Base-by-base conservation (phyloP, 345 rosid genomes). In the Limnanthes douglasii region DNA sequence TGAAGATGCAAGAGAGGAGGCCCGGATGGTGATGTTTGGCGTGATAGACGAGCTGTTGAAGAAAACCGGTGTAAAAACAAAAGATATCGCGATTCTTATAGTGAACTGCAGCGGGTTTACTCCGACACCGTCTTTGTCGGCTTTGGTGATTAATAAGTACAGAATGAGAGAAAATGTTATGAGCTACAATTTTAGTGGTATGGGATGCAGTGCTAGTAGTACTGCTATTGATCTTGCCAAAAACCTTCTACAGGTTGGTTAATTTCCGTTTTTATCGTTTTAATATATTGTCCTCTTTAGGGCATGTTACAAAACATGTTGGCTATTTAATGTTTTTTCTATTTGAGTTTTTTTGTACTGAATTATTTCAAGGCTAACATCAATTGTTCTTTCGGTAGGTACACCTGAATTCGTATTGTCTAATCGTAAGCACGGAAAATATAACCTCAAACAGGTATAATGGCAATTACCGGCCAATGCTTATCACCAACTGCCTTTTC, bases 21-120 rank as follows among this genome's bases (percentile, higher is more conserved):
- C 97, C 1, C 80, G 82, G 58, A 79, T 73, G 73, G 97, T 83
- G 51, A 78, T 86, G 68, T 78, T 67, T 57, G 93, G 97, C 25
- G 75, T 83, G 16, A 51, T 86, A 37, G 90, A 78, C 45, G 54
- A 49, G 47, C 68, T 86, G 5, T 82, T 83, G 41, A 72, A 70
- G 11, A 75, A 61, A 38, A 78, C 97, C 1, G 61, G 54, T 38
- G n/a, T n/a, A n/a, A n/a, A n/a, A n/a, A n/a, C n/a, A n/a, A n/a
- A n/a, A 0, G 64, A 65, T 19, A 56, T 80, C 2, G 80, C 68
- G 41, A 62, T 86, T 1, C 78, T 86, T 5, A 53, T 86, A 0
- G 78, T 74, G 2, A 70, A 80, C 43, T 76, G 77, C 22, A 69
- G 86, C 5, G 37, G 80, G 42, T 74, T 72, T 38, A 54, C 94